Evolutionary conservation across 2,329 filamentous ascomycete species (phyloP).

Genomic region (Penicillium sp.): DNA sequence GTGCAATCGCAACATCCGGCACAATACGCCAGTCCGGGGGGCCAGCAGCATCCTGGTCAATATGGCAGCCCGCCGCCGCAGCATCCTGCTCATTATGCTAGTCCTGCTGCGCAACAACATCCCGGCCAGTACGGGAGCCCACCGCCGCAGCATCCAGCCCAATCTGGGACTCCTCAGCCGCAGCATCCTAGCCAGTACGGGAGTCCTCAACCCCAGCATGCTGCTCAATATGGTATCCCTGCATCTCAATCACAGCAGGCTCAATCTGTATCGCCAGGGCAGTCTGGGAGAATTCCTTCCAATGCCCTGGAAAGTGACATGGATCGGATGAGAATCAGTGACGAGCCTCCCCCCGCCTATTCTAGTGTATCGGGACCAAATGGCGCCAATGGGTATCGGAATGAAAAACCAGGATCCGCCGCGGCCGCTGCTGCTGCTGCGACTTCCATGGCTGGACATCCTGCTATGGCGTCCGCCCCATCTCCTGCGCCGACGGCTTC

Average conservation of each 20-base stretch:
- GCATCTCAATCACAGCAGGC: constrained; percentile 24
- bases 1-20: constrained; percentile 26
- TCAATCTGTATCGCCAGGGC: constrained; percentile 19
- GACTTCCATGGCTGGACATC: constrained; percentile 19
- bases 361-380: constrained; percentile 60
- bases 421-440: constrained; percentile 16
- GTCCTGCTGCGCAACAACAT: constrained; percentile 11
- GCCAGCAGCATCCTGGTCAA: constrained; percentile 16
- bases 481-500: constrained; percentile 30
- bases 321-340: constrained; percentile 69
- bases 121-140: constrained; percentile 16
- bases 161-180: constrained; percentile 31
- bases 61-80: constrained; percentile 19
- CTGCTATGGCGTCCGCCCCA: constrained; percentile 12
- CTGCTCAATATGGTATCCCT: constrained; percentile 21
- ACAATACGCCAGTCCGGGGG: neutral
- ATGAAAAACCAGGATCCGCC: constrained; percentile 64
- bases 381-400: constrained; percentile 58
- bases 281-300: constrained; percentile 45
- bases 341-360: constrained; percentile 91
- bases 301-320: constrained; percentile 83
- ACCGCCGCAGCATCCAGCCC: constrained; percentile 17
- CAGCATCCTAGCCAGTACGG: constrained; percentile 9
- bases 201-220: constrained; percentile 12
- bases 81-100: neutral